These are phyloP conservation scores for Epichloe scottii DNA, from an alignment of 2,329 filamentous ascomycete species.

Conservation along the genomic window DNA sequence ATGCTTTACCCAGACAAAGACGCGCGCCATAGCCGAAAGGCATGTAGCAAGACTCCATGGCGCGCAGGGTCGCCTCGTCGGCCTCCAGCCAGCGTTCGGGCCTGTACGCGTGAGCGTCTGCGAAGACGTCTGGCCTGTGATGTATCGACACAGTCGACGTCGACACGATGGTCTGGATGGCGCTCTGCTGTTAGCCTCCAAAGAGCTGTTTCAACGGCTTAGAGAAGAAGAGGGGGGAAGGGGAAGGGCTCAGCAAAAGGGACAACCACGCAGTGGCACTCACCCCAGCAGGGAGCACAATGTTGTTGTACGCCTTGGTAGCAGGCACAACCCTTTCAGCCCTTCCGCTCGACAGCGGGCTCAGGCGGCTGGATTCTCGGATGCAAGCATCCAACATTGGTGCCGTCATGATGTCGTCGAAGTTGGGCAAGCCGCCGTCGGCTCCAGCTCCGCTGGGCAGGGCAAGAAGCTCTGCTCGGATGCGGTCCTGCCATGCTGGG, in stretches of 20 bases:
- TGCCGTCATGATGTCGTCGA: constrained; percentile 1
- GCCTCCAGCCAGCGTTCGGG: constrained; percentile 5
- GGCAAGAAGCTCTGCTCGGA: not conserved
- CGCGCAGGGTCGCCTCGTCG: not conserved
- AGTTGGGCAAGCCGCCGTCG: not conserved
- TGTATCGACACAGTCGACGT: constrained; percentile 4
- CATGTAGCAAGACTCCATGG: constrained; percentile 6
- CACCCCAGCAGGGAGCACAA: constrained; percentile 3
- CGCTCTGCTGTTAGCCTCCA: not conserved
- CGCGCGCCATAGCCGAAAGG: constrained; percentile 5
- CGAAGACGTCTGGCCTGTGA: constrained; percentile 1
- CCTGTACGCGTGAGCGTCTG: not conserved
- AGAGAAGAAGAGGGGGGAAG: too few relatives aligned
- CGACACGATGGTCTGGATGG: constrained; percentile 4
- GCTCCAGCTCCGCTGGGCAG: not conserved
- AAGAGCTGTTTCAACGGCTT: not conserved
- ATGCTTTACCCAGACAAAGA: constrained; percentile 4
- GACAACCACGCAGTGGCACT: not conserved
- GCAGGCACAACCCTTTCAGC: constrained; percentile 4
- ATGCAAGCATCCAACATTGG: constrained; percentile 2
- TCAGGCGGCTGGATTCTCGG: constrained; percentile 1
- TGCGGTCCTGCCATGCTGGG: not conserved
- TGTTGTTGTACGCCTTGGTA: not conserved
- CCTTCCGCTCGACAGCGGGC: constrained; percentile 4
- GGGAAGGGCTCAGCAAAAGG: not conserved